Evolutionary conservation across 805 yeast species (phyloP), one percentile per base, ranked within the genome.

Genomic region (Cyberlindnera euphorbiiphila): DNA sequence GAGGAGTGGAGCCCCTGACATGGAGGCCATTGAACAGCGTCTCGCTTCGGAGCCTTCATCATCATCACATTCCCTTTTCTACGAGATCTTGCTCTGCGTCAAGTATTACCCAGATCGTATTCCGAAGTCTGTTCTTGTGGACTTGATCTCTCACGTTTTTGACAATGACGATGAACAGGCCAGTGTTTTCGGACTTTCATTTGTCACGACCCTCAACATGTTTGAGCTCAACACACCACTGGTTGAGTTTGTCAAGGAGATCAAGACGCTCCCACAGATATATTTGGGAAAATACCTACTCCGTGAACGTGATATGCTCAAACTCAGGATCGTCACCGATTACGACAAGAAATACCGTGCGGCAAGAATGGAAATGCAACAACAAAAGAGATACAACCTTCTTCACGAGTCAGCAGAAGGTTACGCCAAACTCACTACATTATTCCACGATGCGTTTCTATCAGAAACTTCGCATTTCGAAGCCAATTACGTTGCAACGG

Each of bases 391-490:
- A 46, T 86, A 66, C 61, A 82, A 84, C 41, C 62, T 87, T 13
- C 50, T 85, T 7, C 74, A 78, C 34, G 96, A 89, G 57, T 83
- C 83, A 43, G 65, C 78, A 17, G 87, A 82, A 53, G 97, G 96
- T 1, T 88, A 76, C 59, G 60, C 94, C 10, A 79, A 77, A 47
- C 62, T 85, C 22, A 56, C 78, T 1, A 68, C 69, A 2, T 75
- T 79, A 32, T 44, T 82, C 10, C 57, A 63, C 37, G 44, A 59
- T 3, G 66, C 76, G 2, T 61, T 72, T 36, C 49, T 53, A 18
- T 65, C 68, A 23, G 61, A 63, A 3, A 69, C 71, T 38, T 58
- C 71, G 7, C 44, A 50, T 4, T 61, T 51, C 27, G 70, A 74
- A 48, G 60, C 76, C 1, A 60, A 64, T 1, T 67, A 65, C 35